A percentile compares a stretch with the other conserved stretches of the same genome.
Evolutionary conservation across 2,329 filamentous ascomycete genomes (phyloP).

Genomic region (Sporothrix protearum): DNA sequence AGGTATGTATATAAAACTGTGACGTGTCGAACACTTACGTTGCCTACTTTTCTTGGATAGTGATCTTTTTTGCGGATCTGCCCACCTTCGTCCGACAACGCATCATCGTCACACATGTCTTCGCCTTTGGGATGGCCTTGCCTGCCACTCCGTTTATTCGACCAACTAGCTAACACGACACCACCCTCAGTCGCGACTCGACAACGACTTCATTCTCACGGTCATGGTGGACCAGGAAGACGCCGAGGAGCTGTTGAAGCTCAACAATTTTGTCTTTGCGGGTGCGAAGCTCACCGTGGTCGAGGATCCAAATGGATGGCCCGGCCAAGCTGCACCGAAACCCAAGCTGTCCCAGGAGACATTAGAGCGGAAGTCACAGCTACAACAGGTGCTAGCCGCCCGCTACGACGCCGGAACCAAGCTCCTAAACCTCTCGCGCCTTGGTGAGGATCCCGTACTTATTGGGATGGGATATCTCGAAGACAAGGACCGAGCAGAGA

Average conservation of each 20-base stretch:
- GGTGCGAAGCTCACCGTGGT: constrained; percentile 58
- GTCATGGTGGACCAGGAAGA: constrained; percentile 64
- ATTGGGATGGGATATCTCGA: constrained; percentile 72
- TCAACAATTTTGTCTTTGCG: constrained; percentile 68
- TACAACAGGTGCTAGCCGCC: constrained; percentile 66
- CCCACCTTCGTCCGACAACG: background rate
- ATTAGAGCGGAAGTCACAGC: constrained; percentile 62
- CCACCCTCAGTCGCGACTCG: constrained; percentile 59
- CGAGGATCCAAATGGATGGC: constrained; percentile 43
- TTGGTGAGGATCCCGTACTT: constrained; percentile 70
- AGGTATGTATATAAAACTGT: constrained; percentile 60
- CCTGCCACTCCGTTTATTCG: constrained; percentile 37
- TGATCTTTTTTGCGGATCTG: background rate
- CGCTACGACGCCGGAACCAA: constrained; percentile 71
- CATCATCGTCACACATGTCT: background rate
- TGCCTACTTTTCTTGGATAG: background rate
- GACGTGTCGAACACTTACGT: constrained; percentile 10
- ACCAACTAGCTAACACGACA: constrained; percentile 65
- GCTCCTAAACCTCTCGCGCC: constrained; percentile 75
- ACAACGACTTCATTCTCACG: constrained; percentile 63
- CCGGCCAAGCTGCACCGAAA: constrained; percentile 31
- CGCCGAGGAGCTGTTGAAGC: constrained; percentile 59
- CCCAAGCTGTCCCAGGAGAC: constrained; percentile 48
- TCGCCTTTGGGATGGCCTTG: background rate
- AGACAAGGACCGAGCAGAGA: constrained; percentile 66